Base-by-base conservation (phyloP, 2,329 filamentous ascomycete genomes). In the Zopfia rhizophila region DNA sequence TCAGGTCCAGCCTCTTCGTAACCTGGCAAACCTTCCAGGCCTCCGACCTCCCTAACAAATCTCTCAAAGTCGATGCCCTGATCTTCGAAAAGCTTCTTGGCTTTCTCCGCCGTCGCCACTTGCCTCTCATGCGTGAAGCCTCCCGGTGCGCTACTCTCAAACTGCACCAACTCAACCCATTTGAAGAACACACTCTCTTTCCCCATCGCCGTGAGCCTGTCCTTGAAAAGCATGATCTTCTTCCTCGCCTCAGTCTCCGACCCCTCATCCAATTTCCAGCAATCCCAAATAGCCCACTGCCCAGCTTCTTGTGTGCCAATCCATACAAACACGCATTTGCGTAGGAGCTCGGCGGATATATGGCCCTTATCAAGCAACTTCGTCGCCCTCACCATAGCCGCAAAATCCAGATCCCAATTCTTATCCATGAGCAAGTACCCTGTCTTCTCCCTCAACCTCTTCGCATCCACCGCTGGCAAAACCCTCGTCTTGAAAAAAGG, bases 151-250 rank as follows among this genome's bases (percentile, higher is more conserved):
- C 85, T 87, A 29, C 89, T 87, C 73, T 96, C 91, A 63, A 85
- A 95, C 73, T 97, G 91, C 37, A 97, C 86, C 65, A 95, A 82
- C 75, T 97, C 92, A 36, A 96, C 89, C 91, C 91, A 96, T 43
- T 88, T 84, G 75, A 89, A 96, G 75, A 97, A 97, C 40, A 97
- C 71, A 54, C 88, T 85, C 70, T 96, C 92, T 73, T 96, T 96
- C 30, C 88, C 91, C 71, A 94, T 79, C 3, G 80, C 80, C 1
- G 82, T 80, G 58, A 97, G 78, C 14, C 85, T 85, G 30, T 94
- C 88, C 60, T 90, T 86, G 69, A 97, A 95, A 3, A 82, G 81
- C 52, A 94, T 83, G 7, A 97, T 86, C 72, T 94, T 90, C 53
- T 85, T 82, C 56, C 86, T 76, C 35, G 82, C 82, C 51, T 85